Conservation (phyloP, 2,329 filamentous ascomycete species). For the Ambrosiella beaveri region DNA sequence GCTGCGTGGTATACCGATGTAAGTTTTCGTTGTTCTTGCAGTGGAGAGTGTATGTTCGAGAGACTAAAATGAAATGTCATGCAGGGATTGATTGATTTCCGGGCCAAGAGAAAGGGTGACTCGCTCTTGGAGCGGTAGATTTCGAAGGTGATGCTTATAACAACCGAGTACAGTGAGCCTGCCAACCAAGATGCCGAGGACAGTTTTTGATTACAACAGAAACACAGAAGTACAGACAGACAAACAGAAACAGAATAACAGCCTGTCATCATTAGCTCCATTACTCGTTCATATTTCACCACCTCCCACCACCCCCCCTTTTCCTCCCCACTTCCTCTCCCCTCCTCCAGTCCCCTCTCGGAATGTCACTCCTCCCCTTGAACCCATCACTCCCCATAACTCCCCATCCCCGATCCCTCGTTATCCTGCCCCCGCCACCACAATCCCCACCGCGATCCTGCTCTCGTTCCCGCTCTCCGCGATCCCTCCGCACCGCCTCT, state of each 20-base stretch:
- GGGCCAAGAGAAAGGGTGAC: constrained; percentile 79
- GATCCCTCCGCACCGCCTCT: constrained; percentile 29
- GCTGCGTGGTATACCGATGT: constrained; percentile 73
- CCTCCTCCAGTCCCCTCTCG: constrained; percentile 18
- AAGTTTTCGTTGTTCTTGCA: constrained; percentile 23
- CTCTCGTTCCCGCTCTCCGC: constrained; percentile 14
- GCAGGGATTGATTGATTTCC: constrained; percentile 72
- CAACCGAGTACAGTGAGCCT: not conserved
- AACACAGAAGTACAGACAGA: constrained; percentile 1
- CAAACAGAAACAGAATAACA: constrained; percentile 1
- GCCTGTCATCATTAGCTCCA: constrained; percentile 23
- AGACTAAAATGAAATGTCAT: not conserved
- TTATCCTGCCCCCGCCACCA: not conserved
- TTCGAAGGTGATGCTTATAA: not conserved
- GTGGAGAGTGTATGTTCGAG: not conserved
- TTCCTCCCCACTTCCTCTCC: constrained; percentile 14
- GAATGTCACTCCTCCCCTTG: constrained; percentile 10
- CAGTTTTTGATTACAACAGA: not conserved
- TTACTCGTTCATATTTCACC: constrained; percentile 16
- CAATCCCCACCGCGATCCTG: not conserved
- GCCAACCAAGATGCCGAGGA: not conserved
- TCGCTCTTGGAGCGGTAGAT: constrained; percentile 59
- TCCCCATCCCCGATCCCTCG: not conserved
- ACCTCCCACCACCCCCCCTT: not conserved
- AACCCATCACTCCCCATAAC: not conserved